Evolutionary conservation across 2,329 filamentous ascomycete genomes (phyloP), one percentile per base, ranked within the genome.

Genomic region (Paecilomyces formosus): DNA sequence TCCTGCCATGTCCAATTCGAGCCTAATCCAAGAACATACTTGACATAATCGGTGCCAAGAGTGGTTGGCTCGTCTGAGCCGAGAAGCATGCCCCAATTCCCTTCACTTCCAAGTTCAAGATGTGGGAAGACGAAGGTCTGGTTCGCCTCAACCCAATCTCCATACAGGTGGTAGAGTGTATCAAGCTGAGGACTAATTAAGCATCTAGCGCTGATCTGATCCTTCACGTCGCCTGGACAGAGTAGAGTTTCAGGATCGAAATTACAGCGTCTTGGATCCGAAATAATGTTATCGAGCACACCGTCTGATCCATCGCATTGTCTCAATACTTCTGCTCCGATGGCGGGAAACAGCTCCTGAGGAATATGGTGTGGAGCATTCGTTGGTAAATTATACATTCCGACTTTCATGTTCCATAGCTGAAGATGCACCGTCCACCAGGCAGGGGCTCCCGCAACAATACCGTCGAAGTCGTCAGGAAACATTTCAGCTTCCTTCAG

Each of bases 381-480:
- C 68, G 56, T 50, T 73, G 69, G 8, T 72, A 70, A 7, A 69
- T 52, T 52, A 28, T 52, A 52, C 22, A 52, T 52, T 15, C 50
- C 54, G 3, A 55, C 33, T 49, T 55, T 49, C 33, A 55, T 72
- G 18, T 75, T 77, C 68, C 77, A 79, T 1, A 76, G 71, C 60
- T 78, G 76, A 8, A 83, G 63, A 61, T 81, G 79, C 30, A 69
- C 73, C 60, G 75, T 80, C 72, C 79, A 81, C 79, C 81, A 82
- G 0, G 81, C 77, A 3, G 76, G 74, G 1, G 74, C 80, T 8
- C 76, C 75, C 12, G 82, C 77, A 0, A 85, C 63, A 8, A 82
- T 75, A 18, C 83, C 83, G 61, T 85, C 81, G 57, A 85, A 85
- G 60, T 84, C 82, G 0, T 78, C 71, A 0, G 83, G 82, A 58